Percentiles rank a stretch among this genome's conserved stretches.
Conservation (phyloP, 345 rosid genomes). For the Psidium guajava region DNA sequence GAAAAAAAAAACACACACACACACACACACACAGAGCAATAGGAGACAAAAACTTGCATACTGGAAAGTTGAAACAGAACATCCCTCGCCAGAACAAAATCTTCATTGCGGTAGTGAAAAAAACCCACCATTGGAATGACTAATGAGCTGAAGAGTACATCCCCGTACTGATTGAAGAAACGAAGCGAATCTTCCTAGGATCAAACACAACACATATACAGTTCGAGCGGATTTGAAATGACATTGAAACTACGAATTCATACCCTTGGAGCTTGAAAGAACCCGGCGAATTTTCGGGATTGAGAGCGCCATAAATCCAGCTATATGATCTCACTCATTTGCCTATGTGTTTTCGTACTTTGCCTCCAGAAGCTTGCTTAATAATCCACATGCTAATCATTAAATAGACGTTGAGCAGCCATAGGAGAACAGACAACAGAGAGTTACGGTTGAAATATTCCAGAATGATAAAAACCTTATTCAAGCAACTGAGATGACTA, state of each 20-base stretch:
- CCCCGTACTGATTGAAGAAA: not conserved
- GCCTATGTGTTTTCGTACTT: not conserved
- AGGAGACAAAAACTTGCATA: not conserved
- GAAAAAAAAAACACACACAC: not conserved
- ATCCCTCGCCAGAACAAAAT: not conserved
- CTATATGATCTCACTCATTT: not conserved
- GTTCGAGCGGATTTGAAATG: not conserved
- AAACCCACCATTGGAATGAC: not conserved
- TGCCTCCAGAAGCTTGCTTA: not conserved
- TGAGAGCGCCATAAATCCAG: not conserved
- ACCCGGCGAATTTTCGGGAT: rapidly evolving
- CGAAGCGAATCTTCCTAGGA: not conserved
- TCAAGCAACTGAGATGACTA: not conserved
- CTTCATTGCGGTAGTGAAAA: not conserved
- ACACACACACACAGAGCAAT: not conserved
- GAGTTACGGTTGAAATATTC: not conserved
- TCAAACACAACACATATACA: not conserved
- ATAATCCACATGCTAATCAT: not conserved
- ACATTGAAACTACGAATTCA: not conserved
- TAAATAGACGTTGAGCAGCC: not conserved
- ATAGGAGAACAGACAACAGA: not conserved
- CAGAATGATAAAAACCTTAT: not conserved
- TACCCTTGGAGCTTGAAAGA: not conserved
- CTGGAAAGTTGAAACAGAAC: not conserved
- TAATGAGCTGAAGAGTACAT: not conserved